A percentile compares a stretch with the other conserved stretches of the same genome.
Conservation (phyloP, 2,329 filamentous ascomycete genomes). For the Hysterium pulicare region DNA sequence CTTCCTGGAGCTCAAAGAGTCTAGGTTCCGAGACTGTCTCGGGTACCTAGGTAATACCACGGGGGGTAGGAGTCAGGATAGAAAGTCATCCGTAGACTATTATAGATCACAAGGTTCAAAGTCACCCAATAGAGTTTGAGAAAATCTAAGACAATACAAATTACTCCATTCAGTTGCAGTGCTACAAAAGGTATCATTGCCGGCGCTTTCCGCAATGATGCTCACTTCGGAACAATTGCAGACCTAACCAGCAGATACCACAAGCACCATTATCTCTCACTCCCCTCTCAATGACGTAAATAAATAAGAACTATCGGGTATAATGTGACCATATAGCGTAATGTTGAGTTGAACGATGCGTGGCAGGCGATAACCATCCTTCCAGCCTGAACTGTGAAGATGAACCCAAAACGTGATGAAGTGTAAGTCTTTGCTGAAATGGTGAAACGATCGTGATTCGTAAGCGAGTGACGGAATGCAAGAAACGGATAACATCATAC, state of each 20-base stretch:
- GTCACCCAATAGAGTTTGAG: too few species aligned
- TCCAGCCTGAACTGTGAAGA: background rate
- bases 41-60: too few species aligned
- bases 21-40: too few species aligned
- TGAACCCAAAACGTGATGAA: background rate
- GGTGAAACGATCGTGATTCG: background rate
- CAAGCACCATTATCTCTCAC: background rate
- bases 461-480: background rate
- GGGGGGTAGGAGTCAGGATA: too few species aligned
- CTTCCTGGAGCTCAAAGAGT: too few species aligned
- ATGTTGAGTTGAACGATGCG: background rate
- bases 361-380: background rate
- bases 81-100: too few species aligned
- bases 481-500: background rate
- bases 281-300: too few species aligned
- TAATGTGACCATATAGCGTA: background rate
- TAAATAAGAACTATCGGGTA: background rate
- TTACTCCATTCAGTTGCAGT: too few species aligned
- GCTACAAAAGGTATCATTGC: constrained; percentile 1
- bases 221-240: background rate
- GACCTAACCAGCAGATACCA: background rate
- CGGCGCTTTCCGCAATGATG: background rate
- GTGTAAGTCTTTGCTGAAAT: too few species aligned
- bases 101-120: too few species aligned
- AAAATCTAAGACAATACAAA: too few species aligned